phyloP scores from a whole-genome alignment of 805 yeast genomes.

The Ogataea paraovalis region DNA sequence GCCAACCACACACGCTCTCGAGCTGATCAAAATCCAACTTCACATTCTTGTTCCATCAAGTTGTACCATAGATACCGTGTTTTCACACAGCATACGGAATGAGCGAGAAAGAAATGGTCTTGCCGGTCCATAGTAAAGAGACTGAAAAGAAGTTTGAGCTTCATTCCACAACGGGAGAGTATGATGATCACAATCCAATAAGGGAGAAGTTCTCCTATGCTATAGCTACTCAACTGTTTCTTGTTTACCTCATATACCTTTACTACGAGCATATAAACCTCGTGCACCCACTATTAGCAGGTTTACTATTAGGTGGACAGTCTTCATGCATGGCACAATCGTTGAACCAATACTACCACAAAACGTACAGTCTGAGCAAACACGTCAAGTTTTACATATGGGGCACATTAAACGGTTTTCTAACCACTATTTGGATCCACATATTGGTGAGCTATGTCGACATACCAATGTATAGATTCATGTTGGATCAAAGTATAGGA shows the following conservation, averaged over 20 bases:
- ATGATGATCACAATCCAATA: constrained; percentile 15
- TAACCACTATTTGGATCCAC: constrained; percentile 53
- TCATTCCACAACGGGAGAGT: constrained; percentile 2
- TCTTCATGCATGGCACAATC: constrained; percentile 30
- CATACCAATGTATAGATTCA: constrained; percentile 35
- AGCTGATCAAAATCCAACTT: too few relatives aligned
- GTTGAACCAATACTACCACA: constrained; percentile 26
- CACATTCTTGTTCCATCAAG: too few relatives aligned
- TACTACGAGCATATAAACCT: constrained; percentile 24
- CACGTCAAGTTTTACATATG: constrained; percentile 49
- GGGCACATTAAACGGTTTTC: constrained; percentile 58
- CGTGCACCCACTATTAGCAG: constrained; percentile 25
- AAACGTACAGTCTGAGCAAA: constrained; percentile 19
- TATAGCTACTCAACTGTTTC: constrained; percentile 21
- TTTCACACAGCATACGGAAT: background rate
- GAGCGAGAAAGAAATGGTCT: constrained; percentile 2
- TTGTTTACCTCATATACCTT: constrained; percentile 20
- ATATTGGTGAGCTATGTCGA: constrained; percentile 37
- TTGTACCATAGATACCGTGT: background rate
- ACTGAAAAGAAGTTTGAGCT: constrained; percentile 10
- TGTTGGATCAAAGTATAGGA: constrained; percentile 53
- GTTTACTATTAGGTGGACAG: constrained; percentile 25
- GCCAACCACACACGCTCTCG: too few relatives aligned
- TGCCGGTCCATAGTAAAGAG: constrained; percentile 15
- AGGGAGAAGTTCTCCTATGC: constrained; percentile 24